phyloP scores from a whole-genome alignment of 306 rosid species.

The Medicago truncatula region DNA sequence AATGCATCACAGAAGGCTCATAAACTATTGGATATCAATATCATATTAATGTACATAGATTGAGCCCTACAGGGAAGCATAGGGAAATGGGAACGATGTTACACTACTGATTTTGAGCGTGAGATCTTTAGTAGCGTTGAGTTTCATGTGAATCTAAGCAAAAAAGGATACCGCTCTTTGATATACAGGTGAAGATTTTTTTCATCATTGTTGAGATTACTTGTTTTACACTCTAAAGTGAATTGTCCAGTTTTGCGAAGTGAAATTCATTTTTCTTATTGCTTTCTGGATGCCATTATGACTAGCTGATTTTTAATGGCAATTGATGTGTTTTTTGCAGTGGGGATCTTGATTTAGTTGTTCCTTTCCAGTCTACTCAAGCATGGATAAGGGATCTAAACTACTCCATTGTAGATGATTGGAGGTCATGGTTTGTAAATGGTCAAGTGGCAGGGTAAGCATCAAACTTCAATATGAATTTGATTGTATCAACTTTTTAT shows the following conservation, averaged over 20 bases:
- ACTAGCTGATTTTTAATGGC: background rate
- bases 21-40: background rate
- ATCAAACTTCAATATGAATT: slow-evolving; percentile 21
- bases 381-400: slow-evolving; percentile 60
- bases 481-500: too few species aligned
- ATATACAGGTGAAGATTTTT: slow-evolving; percentile 53
- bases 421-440: slow-evolving; percentile 56
- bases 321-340: slow-evolving; percentile 36
- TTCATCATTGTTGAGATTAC: background rate
- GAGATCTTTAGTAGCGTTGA: slow-evolving; percentile 31
- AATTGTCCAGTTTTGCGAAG: too few species aligned
- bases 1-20: background rate
- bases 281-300: background rate
- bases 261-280: background rate
- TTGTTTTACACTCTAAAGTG: background rate
- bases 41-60: background rate
- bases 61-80: slow-evolving; percentile 33
- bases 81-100: slow-evolving; percentile 37
- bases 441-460: slow-evolving; percentile 58
- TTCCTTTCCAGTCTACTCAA: slow-evolving; percentile 54
- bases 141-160: slow-evolving; percentile 50
- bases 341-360: slow-evolving; percentile 57
- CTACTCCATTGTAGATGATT: slow-evolving; percentile 44
- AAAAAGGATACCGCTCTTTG: slow-evolving; percentile 49
- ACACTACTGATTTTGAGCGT: background rate